Evolutionary conservation across 352 stramenopile genomes (phyloP).

Genomic region (Pythium biforme): DNA sequence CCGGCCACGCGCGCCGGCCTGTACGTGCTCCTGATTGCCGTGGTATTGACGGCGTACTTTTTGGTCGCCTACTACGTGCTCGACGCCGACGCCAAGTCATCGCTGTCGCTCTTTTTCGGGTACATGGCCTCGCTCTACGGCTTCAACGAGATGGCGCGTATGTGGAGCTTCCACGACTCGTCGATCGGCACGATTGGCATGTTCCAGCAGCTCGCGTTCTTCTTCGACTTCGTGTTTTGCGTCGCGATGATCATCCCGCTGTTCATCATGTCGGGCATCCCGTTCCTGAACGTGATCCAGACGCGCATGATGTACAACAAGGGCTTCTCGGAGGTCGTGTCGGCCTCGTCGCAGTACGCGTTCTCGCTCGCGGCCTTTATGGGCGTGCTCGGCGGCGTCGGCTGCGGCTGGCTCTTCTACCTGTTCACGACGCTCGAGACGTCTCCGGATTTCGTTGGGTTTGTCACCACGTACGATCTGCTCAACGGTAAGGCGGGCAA

Average conservation of each 20-base stretch:
- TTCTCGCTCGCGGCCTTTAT: conserved; percentile 82
- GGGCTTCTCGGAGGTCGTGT: conserved; percentile 84
- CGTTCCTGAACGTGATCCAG: conserved; percentile 87
- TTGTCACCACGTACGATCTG: conserved; percentile 75
- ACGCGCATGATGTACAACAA: conserved; percentile 92
- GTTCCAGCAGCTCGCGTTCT: conserved; percentile 81
- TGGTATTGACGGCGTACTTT: conserved; percentile 48
- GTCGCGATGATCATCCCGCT: conserved; percentile 71
- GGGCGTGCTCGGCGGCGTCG: conserved; percentile 61
- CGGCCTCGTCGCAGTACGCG: conserved; percentile 82
- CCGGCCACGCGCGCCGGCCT: conserved; percentile 46
- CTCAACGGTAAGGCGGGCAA: conserved; percentile 56
- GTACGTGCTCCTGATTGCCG: conserved; percentile 47
- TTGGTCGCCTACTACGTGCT: conserved; percentile 42
- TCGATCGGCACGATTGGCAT: conserved; percentile 61
- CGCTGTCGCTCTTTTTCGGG: conserved; percentile 75
- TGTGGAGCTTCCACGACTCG: conserved; percentile 76
- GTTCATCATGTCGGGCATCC: conserved; percentile 77
- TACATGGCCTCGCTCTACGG: conserved; percentile 76
- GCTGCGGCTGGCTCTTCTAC: conserved; percentile 79
- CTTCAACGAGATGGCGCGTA: conserved; percentile 83
- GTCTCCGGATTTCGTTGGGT: conserved; percentile 74
- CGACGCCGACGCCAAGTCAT: conserved; percentile 32
- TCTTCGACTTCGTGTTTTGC: conserved; percentile 86
- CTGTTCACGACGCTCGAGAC: conserved; percentile 74